Percentiles rank a stretch among this genome's conserved stretches.
Conservation (phyloP, 495 filamentous ascomycete genomes). For the Cercophora scortea region DNA sequence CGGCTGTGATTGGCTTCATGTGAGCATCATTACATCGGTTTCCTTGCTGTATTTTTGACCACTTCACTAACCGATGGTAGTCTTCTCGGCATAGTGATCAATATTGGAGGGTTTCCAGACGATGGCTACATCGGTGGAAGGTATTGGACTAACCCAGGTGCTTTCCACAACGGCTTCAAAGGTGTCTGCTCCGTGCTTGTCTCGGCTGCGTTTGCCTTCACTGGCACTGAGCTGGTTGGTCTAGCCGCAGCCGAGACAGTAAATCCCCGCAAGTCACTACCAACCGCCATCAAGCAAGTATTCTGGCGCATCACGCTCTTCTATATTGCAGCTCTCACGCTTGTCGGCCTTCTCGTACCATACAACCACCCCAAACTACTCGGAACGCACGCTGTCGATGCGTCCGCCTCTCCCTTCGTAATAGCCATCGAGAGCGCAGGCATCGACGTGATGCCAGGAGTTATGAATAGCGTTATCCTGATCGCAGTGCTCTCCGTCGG, state of each 20-base stretch:
- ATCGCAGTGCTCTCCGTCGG: constrained; percentile 82
- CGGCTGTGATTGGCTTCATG: constrained; percentile 85
- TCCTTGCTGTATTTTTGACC: constrained; percentile 10
- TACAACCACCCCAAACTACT: constrained; percentile 58
- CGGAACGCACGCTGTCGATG: constrained; percentile 48
- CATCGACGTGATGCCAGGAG: constrained; percentile 64
- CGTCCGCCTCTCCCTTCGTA: constrained; percentile 79
- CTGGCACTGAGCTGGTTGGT: constrained; percentile 90
- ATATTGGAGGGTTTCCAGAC: constrained; percentile 67
- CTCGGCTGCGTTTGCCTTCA: constrained; percentile 85
- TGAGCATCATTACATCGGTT: constrained; percentile 30
- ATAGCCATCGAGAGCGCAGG: constrained; percentile 78
- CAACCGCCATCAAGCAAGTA: constrained; percentile 83
- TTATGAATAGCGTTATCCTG: constrained; percentile 89
- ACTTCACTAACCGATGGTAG: constrained; percentile 23
- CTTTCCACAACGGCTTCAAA: constrained; percentile 90
- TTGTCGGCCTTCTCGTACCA: constrained; percentile 69
- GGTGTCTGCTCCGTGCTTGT: constrained; percentile 91
- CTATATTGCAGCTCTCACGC: constrained; percentile 66
- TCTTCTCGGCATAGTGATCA: constrained; percentile 70
- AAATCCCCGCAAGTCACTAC: constrained; percentile 80
- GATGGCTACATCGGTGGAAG: constrained; percentile 76
- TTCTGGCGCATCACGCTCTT: constrained; percentile 93
- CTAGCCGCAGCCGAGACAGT: constrained; percentile 81
- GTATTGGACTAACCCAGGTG: constrained; percentile 79